Percentiles rank a stretch among this genome's conserved stretches.
phyloP scores from a whole-genome alignment of 495 filamentous ascomycete genomes.

The Polyplosphaeria fusca region DNA sequence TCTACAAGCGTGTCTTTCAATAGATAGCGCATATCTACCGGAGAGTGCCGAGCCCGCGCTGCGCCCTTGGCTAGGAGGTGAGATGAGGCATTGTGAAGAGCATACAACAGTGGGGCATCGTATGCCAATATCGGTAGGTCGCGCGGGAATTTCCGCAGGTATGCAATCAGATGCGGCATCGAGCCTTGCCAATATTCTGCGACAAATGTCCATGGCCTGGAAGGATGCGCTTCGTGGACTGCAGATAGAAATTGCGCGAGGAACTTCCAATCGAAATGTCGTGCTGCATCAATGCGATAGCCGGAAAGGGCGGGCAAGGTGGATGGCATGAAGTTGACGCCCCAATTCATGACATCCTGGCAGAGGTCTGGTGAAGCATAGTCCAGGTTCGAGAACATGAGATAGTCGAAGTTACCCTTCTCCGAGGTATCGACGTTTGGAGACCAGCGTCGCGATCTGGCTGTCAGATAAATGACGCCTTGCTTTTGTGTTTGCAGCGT shows the following conservation, averaged over 20 bases:
- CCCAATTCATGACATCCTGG: slow-evolving; percentile 63
- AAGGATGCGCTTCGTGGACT: slow-evolving; percentile 53
- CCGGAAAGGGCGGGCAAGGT: slow-evolving; percentile 54
- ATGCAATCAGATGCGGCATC: slow-evolving; percentile 52
- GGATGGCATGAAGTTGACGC: slow-evolving; percentile 51
- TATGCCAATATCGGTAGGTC: slow-evolving; percentile 53
- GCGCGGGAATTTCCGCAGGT: slow-evolving; percentile 56
- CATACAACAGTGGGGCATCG: slow-evolving; percentile 63
- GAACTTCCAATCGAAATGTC: slow-evolving; percentile 65
- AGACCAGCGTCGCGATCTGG: slow-evolving; percentile 60
- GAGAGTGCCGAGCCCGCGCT: background rate
- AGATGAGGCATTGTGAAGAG: slow-evolving; percentile 46
- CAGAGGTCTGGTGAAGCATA: slow-evolving; percentile 60
- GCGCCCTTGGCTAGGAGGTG: background rate
- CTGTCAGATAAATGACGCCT: slow-evolving; percentile 63
- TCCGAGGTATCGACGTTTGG: slow-evolving; percentile 57
- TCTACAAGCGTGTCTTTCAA: slow-evolving; percentile 60
- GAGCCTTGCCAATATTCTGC: slow-evolving; percentile 68
- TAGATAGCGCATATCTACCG: slow-evolving; percentile 54
- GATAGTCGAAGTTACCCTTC: slow-evolving; percentile 68
- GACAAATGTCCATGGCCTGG: slow-evolving; percentile 51
- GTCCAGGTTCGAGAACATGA: slow-evolving; percentile 59
- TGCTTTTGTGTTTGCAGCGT: slow-evolving; percentile 45
- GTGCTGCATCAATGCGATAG: slow-evolving; percentile 67
- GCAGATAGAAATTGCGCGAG: slow-evolving; percentile 40